phyloP scores from a whole-genome alignment of 2,329 filamentous ascomycete species.

The Nemania diffusa region DNA sequence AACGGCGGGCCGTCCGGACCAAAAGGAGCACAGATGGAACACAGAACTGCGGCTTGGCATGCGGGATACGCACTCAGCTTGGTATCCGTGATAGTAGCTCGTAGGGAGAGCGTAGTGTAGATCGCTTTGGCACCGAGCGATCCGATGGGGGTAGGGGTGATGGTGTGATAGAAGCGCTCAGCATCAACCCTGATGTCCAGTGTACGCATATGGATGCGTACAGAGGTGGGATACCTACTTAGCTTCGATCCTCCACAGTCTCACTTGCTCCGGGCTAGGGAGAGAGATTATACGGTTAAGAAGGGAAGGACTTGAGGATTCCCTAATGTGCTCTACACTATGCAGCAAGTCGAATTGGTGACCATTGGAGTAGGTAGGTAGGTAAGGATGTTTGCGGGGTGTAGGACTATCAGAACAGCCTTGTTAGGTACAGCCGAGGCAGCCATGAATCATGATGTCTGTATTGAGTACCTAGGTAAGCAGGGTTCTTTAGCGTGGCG shows the following conservation, averaged over 20 bases:
- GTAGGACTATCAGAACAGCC: not conserved
- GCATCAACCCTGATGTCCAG: conserved; percentile 1
- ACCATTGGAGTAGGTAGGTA: conserved; percentile 17
- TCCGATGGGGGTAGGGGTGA: conserved; percentile 7
- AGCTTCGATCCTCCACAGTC: conserved; percentile 15
- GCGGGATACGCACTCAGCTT: too few relatives aligned
- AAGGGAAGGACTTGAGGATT: not conserved
- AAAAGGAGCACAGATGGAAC: not conserved
- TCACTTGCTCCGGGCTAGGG: not conserved
- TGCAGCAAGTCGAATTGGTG: conserved; percentile 20
- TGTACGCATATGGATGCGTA: not conserved
- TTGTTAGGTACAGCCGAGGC: conserved; percentile 5
- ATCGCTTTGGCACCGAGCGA: conserved; percentile 9
- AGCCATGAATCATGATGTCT: not conserved
- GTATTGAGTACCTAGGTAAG: not conserved
- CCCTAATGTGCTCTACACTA: conserved; percentile 3
- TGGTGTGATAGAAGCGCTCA: conserved; percentile 6
- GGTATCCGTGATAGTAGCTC: not conserved
- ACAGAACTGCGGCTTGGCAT: not conserved
- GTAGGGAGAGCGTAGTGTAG: not conserved
- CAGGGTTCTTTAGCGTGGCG: not conserved
- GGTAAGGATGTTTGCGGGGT: conserved; percentile 9
- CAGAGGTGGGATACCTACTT: not conserved
- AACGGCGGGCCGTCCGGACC: not conserved
- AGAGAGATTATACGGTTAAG: not conserved